Conservation (phyloP, 805 yeast genomes). For the Monosporozyma aquatica region DNA sequence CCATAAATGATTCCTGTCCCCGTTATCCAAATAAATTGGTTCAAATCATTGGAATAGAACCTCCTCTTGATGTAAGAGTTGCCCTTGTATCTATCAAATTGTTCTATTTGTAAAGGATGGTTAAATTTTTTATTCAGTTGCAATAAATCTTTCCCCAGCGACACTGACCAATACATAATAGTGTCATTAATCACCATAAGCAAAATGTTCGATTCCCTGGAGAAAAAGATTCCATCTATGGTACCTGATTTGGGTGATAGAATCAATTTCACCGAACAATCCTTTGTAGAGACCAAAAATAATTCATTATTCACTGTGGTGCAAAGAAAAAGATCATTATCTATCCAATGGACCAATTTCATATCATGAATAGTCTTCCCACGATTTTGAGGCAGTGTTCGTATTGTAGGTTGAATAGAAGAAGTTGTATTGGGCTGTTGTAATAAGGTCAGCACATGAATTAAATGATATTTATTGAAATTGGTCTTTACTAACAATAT, state of each 20-base stretch:
- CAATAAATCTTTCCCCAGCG: constrained; percentile 10
- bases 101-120: constrained; percentile 17
- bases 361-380: constrained; percentile 11
- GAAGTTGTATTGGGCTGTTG: too few relatives aligned
- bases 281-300: constrained; percentile 5
- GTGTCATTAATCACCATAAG: constrained; percentile 15
- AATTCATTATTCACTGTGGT: constrained; percentile 22
- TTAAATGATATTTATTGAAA: constrained; percentile 23
- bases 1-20: constrained; percentile 41
- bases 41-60: constrained; percentile 18
- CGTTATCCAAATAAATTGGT: constrained; percentile 40
- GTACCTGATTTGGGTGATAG: background rate
- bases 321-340: constrained; percentile 12
- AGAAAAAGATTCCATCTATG: constrained; percentile 24
- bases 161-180: too few relatives aligned
- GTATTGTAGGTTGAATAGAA: background rate
- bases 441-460: constrained; percentile 5
- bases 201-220: constrained; percentile 5
- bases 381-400: background rate
- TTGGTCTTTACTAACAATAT: constrained; percentile 24
- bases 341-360: constrained; percentile 17
- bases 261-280: background rate
- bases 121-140: background rate
- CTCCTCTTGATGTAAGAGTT: constrained; percentile 25
- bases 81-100: constrained; percentile 29